Evolutionary conservation across 2,329 filamentous ascomycete genomes (phyloP).

Genomic region (Myrmaecium sp.): DNA sequence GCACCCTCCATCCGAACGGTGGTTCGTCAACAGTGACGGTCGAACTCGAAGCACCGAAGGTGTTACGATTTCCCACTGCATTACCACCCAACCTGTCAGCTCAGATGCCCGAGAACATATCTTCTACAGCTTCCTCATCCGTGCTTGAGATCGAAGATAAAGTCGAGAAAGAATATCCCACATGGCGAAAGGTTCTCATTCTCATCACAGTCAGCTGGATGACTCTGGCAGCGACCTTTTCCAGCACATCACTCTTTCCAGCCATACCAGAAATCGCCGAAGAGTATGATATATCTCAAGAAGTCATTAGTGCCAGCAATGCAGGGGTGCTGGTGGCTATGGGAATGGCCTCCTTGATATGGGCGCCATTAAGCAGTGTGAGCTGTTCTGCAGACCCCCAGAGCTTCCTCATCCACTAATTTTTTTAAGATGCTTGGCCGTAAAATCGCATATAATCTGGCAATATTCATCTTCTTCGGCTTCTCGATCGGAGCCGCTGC

Average conservation of each 20-base stretch:
- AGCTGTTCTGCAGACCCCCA: not conserved
- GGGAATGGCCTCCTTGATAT: constrained; percentile 7
- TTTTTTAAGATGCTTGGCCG: constrained; percentile 6
- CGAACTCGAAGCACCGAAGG: too few relatives aligned
- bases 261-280: constrained; percentile 23
- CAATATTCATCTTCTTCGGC: constrained; percentile 6
- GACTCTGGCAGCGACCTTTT: constrained; percentile 24
- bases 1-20: too few relatives aligned
- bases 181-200: constrained; percentile 21
- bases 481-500: constrained; percentile 7
- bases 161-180: constrained; percentile 4
- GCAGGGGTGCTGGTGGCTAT: constrained; percentile 8
- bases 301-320: constrained; percentile 7
- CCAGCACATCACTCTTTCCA: constrained; percentile 24
- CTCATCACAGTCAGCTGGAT: constrained; percentile 26
- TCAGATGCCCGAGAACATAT: not conserved
- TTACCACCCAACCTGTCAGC: not conserved
- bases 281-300: constrained; percentile 18
- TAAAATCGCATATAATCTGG: constrained; percentile 6
- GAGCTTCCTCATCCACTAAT: not conserved
- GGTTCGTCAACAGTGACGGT: too few relatives aligned
- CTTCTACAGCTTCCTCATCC: not conserved
- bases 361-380: constrained; percentile 7
- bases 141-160: constrained; percentile 1
- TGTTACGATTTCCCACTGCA: not conserved